A percentile compares a stretch with the other conserved stretches of the same genome.
Conservation (phyloP, 2,329 filamentous ascomycete species). For the Fusarium verrucosum region DNA sequence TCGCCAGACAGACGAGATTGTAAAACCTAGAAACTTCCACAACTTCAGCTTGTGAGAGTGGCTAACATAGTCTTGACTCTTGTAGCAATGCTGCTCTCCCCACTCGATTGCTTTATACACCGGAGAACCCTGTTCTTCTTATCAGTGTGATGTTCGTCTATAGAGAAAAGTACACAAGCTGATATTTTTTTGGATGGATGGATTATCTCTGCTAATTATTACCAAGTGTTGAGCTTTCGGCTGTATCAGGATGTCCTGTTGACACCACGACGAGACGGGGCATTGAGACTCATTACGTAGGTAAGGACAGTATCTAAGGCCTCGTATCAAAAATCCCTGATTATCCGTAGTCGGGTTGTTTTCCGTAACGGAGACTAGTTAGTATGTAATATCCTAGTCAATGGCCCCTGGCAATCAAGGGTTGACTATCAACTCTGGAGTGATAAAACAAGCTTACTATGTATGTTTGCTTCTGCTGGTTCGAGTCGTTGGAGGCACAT, state of each 20-base stretch:
- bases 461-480: slow-evolving; percentile 23
- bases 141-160: not conserved
- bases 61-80: not conserved
- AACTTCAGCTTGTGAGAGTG: not conserved
- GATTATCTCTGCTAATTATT: not conserved
- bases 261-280: not conserved
- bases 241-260: slow-evolving; percentile 11
- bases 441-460: not conserved
- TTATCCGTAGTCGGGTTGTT: slow-evolving; percentile 6
- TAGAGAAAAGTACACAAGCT: not conserved
- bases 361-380: slow-evolving; percentile 14
- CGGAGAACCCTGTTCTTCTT: not conserved
- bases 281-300: slow-evolving; percentile 10
- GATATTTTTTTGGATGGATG: not conserved
- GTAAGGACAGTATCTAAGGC: too few species aligned
- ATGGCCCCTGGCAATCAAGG: not conserved
- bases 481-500: not conserved
- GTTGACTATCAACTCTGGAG: not conserved
- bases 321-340: slow-evolving; percentile 7
- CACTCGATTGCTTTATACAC: not conserved
- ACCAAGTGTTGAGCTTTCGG: too few species aligned
- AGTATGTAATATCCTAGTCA: not conserved
- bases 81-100: not conserved
- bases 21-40: not conserved
- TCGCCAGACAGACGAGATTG: too few species aligned